Evolutionary conservation across 805 yeast genomes (phyloP), one percentile per base, ranked within the genome.

Genomic region (Hanseniaspora nectarophila): DNA sequence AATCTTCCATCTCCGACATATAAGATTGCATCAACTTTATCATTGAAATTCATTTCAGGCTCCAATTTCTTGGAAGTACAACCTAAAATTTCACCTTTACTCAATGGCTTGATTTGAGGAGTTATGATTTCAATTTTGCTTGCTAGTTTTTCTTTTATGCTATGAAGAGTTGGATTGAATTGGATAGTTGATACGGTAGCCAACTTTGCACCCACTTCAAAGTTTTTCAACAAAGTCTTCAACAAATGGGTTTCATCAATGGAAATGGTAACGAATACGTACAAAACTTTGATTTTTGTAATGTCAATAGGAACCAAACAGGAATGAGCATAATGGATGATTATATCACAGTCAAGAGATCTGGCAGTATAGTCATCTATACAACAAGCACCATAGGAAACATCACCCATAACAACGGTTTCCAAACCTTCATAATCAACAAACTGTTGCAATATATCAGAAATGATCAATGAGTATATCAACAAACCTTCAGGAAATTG

Each of bases 401-500:
- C 98, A 65, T 92, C 98, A 2, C 98, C 98, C 98, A 92, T 92
- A 2, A 90, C 92, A 1, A 92, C 72, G 0, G 89, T 85, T 61
- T 89, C 95, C 50, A 83, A 87, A 2, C 53, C 53, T 42, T 49
- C 53, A 28, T 49, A 49, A 2, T 70, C 67, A 64, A 97, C 89
- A 59, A 92, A 90, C 65, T 89, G 95, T 61, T 87, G 95, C 33
- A 92, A 64, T 23, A 92, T 90, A 67, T 92, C 98, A 4, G 95
- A 76, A n/a, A 92, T 78, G 35, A 92, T 76, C 55, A 95, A 73
- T 0, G 97, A 81, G 63, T 89, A 92, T 1, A 92, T 85, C 46
- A 92, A 70, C 29, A 92, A 68, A 1, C 98, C 98, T 67, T 92
- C 98, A 1, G 98, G 98, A 95, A 92, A 85, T 62, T 92, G 98